Conservation (phyloP, 1,139 yeast genomes). For the Suhomyces bolitotheri region DNA sequence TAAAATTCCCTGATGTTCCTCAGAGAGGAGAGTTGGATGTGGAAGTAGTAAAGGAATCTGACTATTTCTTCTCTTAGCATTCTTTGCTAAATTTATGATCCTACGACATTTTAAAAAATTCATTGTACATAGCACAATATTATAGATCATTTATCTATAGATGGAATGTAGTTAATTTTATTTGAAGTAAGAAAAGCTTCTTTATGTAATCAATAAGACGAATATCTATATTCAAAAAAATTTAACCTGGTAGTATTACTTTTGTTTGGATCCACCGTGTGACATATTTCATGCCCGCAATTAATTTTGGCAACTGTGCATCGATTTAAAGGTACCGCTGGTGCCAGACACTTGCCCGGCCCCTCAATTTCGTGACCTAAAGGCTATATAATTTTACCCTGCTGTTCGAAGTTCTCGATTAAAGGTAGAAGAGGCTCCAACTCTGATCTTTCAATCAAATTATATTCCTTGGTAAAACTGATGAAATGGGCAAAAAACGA, state of each 20-base stretch:
- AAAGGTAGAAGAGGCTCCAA: constrained; percentile 75
- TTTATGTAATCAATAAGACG: too few relatives aligned
- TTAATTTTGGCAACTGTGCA: too few relatives aligned
- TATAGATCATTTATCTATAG: too few relatives aligned
- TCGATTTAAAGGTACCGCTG: too few relatives aligned
- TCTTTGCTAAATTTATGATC: background rate
- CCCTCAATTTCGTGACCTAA: too few relatives aligned
- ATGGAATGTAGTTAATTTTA: too few relatives aligned
- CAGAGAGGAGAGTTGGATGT: constrained; percentile 85
- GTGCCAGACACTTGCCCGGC: too few relatives aligned
- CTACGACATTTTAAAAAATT: constrained; percentile 1
- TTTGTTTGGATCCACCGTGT: too few relatives aligned
- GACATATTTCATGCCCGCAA: too few relatives aligned
- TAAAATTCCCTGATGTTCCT: constrained; percentile 75
- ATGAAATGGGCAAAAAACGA: constrained; percentile 96
- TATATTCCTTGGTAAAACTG: constrained; percentile 82
- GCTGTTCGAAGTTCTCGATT: constrained; percentile 77
- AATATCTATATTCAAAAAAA: too few relatives aligned
- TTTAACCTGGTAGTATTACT: too few relatives aligned
- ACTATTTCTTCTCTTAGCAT: constrained; percentile 68
- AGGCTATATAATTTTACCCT: constrained; percentile 77
- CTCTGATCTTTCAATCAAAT: constrained; percentile 74
- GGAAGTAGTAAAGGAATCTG: constrained; percentile 64
- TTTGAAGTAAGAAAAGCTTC: too few relatives aligned
- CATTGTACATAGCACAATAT: constrained; percentile 2